phyloP scores from a whole-genome alignment of 2,329 filamentous ascomycete genomes.

The Epicoccum nigrum region DNA sequence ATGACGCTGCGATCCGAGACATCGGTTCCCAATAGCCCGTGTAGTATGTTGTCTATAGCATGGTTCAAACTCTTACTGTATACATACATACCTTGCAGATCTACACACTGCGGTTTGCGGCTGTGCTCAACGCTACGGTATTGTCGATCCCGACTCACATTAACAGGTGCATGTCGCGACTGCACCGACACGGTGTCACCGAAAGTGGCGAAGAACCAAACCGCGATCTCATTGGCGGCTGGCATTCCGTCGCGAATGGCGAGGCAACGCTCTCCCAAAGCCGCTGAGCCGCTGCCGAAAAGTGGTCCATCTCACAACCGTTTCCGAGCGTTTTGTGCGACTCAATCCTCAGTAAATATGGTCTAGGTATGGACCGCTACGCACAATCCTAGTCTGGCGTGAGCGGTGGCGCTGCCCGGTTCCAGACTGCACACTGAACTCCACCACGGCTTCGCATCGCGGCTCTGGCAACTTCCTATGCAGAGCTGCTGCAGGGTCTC shows the following conservation, averaged over 20 bases:
- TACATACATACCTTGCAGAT: constrained; percentile 17
- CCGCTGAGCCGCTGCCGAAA: constrained; percentile 22
- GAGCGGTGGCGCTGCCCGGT: constrained; percentile 29
- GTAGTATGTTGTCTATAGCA: too few relatives aligned
- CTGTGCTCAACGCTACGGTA: constrained; percentile 16
- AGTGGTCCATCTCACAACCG: constrained; percentile 13
- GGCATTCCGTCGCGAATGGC: constrained; percentile 9
- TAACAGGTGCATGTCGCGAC: constrained; percentile 4
- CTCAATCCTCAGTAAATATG: constrained; percentile 11
- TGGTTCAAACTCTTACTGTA: too few relatives aligned
- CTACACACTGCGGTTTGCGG: constrained; percentile 13
- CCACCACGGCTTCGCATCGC: too few relatives aligned
- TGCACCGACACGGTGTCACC: constrained; percentile 14
- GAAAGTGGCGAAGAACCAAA: constrained; percentile 14
- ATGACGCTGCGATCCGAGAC: not conserved
- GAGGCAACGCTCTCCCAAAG: constrained; percentile 15
- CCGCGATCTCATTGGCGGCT: constrained; percentile 20
- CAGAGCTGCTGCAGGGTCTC: constrained; percentile 17
- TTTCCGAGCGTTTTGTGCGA: constrained; percentile 19
- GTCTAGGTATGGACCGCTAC: constrained; percentile 8
- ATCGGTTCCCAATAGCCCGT: not conserved
- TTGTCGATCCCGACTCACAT: constrained; percentile 18
- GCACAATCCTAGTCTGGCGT: constrained; percentile 8
- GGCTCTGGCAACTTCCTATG: constrained; percentile 17
- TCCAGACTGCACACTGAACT: constrained; percentile 20